Conservation (phyloP, 1,284 basidiomycete species). For the Cutaneotrichosporon sp. region DNA sequence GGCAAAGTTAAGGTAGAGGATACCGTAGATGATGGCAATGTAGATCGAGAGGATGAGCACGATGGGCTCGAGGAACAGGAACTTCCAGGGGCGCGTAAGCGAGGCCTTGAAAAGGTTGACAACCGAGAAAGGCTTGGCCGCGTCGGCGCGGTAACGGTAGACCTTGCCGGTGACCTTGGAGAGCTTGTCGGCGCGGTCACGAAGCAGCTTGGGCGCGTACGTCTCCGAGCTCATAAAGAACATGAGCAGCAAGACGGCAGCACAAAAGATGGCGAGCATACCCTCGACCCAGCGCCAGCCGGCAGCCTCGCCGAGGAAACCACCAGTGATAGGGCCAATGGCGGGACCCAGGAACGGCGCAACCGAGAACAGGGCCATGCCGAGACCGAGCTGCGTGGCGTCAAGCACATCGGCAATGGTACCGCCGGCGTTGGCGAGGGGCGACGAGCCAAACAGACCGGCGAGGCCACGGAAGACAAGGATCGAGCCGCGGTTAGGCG, state of each 20-base stretch:
- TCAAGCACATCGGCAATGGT: constrained; percentile 42
- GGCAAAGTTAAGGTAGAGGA: constrained; percentile 43
- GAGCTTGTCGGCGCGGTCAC: constrained; percentile 42
- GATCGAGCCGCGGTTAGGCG: constrained; percentile 28
- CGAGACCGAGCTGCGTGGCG: constrained; percentile 38
- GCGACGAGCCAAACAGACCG: constrained; percentile 46
- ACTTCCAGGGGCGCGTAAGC: constrained; percentile 50
- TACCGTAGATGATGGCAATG: constrained; percentile 55
- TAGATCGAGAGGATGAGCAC: constrained; percentile 51
- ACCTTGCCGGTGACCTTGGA: constrained; percentile 47
- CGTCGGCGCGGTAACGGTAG: constrained; percentile 49
- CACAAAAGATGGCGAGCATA: constrained; percentile 56
- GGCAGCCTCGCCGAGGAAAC: constrained; percentile 43
- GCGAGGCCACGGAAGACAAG: constrained; percentile 41
- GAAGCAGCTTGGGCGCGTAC: constrained; percentile 49
- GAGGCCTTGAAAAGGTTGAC: constrained; percentile 43
- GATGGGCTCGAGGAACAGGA: constrained; percentile 51
- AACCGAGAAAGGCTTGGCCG: constrained; percentile 41
- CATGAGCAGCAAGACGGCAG: constrained; percentile 12
- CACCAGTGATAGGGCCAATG: constrained; percentile 37
- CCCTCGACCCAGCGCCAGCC: constrained; percentile 59
- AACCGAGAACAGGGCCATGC: constrained; percentile 26
- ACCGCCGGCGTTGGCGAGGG: constrained; percentile 46
- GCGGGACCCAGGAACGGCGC: constrained; percentile 21
- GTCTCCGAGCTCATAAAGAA: constrained; percentile 47